Percentiles rank a stretch among this genome's conserved stretches.
These are phyloP conservation scores for Leptoxyphium fumago DNA, from an alignment of 2,329 filamentous ascomycete genomes.

Conservation along the genomic window DNA sequence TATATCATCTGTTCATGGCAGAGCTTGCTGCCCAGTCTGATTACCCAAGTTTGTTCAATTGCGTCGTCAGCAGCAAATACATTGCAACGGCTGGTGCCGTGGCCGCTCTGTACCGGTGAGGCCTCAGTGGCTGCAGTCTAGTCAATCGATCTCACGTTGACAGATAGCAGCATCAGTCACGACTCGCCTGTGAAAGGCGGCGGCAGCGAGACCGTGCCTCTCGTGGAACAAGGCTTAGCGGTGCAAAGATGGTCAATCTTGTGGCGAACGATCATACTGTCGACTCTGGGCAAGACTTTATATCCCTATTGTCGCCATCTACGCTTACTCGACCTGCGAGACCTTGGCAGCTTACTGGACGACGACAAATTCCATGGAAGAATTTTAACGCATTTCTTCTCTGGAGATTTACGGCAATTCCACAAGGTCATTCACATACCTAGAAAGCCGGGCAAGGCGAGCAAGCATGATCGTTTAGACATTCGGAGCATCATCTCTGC, in stretches of 20 bases:
- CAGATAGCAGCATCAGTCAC: conserved; percentile 25
- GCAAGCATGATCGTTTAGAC: conserved; percentile 21
- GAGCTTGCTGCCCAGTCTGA: conserved; percentile 42
- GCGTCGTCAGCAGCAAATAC: conserved; percentile 39
- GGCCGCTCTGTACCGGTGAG: conserved; percentile 47
- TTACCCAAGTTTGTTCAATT: conserved; percentile 46
- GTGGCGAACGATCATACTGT: conserved; percentile 55
- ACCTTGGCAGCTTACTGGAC: conserved; percentile 44
- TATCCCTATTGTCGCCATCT: conserved; percentile 59
- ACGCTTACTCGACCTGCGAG: conserved; percentile 46
- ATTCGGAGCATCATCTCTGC: conserved; percentile 29
- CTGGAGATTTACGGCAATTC: conserved; percentile 31
- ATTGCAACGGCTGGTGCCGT: conserved; percentile 44
- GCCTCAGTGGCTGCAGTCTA: background rate
- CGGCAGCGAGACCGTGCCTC: conserved; percentile 25
- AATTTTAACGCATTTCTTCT: conserved; percentile 44
- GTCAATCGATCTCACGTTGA: background rate
- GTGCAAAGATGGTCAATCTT: conserved; percentile 45
- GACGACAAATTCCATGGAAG: conserved; percentile 44
- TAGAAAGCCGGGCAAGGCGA: conserved; percentile 6
- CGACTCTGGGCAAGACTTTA: conserved; percentile 45
- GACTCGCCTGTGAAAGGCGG: conserved; percentile 30
- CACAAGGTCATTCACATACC: conserved; percentile 20
- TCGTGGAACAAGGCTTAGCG: conserved; percentile 30
- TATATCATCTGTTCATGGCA: conserved; percentile 46